phyloP scores from a whole-genome alignment of 139 green algal species.

The Picochlorum sp. region DNA sequence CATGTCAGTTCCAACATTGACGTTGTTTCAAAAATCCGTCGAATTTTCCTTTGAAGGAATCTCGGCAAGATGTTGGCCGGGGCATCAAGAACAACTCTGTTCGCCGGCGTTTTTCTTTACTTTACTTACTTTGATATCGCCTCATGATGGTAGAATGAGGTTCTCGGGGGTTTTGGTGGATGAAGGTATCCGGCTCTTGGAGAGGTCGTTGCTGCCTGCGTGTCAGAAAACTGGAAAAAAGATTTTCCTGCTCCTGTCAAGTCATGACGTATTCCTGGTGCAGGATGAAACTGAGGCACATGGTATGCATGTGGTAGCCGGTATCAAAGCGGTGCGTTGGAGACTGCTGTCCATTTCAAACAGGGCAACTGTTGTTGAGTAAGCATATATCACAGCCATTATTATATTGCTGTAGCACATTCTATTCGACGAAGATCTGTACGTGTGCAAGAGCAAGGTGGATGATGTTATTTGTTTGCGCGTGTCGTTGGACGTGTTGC shows the following conservation, averaged over 20 bases:
- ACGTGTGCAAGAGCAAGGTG: constrained; percentile 41
- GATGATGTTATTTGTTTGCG: constrained; percentile 64
- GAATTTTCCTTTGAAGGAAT: too few species aligned
- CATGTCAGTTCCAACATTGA: too few species aligned
- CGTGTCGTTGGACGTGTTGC: constrained; percentile 54
- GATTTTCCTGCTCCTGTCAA: constrained; percentile 49
- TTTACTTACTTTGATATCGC: background rate
- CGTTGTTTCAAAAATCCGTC: too few species aligned
- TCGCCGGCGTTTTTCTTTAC: too few species aligned
- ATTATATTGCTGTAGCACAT: background rate
- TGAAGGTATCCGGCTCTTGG: constrained; percentile 36
- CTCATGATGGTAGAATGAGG: constrained; percentile 38
- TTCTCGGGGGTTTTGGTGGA: constrained; percentile 54
- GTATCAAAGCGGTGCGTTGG: constrained; percentile 11
- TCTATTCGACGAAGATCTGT: constrained; percentile 34
- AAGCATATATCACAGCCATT: background rate
- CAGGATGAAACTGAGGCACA: constrained; percentile 56
- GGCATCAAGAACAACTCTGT: too few species aligned
- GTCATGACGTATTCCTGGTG: constrained; percentile 51
- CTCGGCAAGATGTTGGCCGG: too few species aligned
- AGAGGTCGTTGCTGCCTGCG: constrained; percentile 56
- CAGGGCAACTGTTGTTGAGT: background rate
- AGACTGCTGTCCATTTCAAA: background rate
- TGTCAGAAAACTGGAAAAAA: constrained; percentile 76
- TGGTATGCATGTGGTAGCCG: constrained; percentile 47